Evolutionary conservation across 2,329 filamentous ascomycete genomes (phyloP), one percentile per base, ranked within the genome.

Genomic region (Fusarium newnesense): DNA sequence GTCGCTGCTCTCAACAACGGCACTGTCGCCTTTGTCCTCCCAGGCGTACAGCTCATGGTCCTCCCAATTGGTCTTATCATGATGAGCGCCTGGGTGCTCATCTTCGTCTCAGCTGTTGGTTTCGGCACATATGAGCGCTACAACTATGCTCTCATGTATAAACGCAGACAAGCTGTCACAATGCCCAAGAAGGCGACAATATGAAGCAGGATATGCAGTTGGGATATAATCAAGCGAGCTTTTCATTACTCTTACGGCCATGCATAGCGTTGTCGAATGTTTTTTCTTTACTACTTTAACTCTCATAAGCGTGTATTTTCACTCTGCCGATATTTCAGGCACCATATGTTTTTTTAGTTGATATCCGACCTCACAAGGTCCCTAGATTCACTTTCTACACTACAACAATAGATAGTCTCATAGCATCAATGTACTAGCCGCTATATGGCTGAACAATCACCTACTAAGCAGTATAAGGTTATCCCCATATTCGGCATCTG

Each of bases 21-120:
- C 71, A 87, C 86, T 19, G 85, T 88, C 16, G 89, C 91, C 3
- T 94, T 94, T 74, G 85, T 93, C 19, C 83, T 95, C 3, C 93
- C 93, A 0, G 93, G 93, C 49, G 87, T 89, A 43, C 87, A 89
- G 68, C 86, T 94, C 60, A 85, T 93, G 76, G 89, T 94, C 68
- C 91, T 93, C 81, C 92, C 93, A 12, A 84, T 92, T 36, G 93
- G 93, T 24, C 83, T 92, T n/a, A 83, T 93, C 73, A 86, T 95
- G 75, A 92, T 89, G 5, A 83, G 87, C 43, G 77, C 87, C 18
- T 95, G 93, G 91, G 80, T 89, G 4, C 70, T 87, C 2, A 68
- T 92, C 26, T 89, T 91, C 32, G 57, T 90, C 11, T 80, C 81
- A 1, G 88, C 87, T 28, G 88, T 92, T 69, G 91, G 87, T 7